Evolutionary conservation across 805 yeast genomes (phyloP).

Genomic region (Schizosaccharomyces octosporus): DNA sequence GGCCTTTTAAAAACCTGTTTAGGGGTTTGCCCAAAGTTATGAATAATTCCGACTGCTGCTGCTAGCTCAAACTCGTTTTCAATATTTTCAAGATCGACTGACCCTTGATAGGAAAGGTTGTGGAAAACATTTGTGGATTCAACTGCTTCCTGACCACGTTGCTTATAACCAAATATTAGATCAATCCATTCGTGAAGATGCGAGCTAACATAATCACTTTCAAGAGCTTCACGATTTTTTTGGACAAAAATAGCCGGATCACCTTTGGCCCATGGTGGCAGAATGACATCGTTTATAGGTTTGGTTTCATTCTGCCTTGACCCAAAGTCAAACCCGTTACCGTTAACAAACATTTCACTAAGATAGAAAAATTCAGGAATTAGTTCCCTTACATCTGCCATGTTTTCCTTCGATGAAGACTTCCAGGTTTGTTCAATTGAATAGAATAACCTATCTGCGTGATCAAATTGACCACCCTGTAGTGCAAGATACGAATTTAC

Average conservation of each 20-base stretch:
- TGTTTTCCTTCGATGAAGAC: slow-evolving; percentile 53
- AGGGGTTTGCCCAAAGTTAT: slow-evolving; percentile 85
- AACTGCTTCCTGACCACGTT: slow-evolving; percentile 45
- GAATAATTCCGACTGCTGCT: slow-evolving; percentile 63
- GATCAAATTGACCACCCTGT: slow-evolving; percentile 78
- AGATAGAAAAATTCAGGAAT: slow-evolving; percentile 68
- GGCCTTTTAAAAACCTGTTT: slow-evolving; percentile 41
- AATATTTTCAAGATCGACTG: slow-evolving; percentile 49
- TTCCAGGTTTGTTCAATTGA: slow-evolving; percentile 59
- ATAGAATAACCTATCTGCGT: slow-evolving; percentile 58
- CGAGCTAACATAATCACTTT: slow-evolving; percentile 54
- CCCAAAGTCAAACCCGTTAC: slow-evolving; percentile 49
- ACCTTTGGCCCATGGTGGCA: slow-evolving; percentile 68
- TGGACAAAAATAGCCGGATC: slow-evolving; percentile 52
- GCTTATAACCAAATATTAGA: slow-evolving; percentile 58
- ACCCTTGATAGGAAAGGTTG: slow-evolving; percentile 64
- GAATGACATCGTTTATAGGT: slow-evolving; percentile 31
- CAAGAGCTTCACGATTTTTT: slow-evolving; percentile 62
- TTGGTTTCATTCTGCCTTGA: slow-evolving; percentile 30
- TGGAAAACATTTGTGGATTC: slow-evolving; percentile 54
- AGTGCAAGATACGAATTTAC: slow-evolving; percentile 52
- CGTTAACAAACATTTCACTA: slow-evolving; percentile 51
- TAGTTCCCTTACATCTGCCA: slow-evolving; percentile 70
- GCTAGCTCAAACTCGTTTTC: slow-evolving; percentile 47
- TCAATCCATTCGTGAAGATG: slow-evolving; percentile 70